Conservation (phyloP, 2,329 filamentous ascomycete species). For the Scedosporium boydii region DNA sequence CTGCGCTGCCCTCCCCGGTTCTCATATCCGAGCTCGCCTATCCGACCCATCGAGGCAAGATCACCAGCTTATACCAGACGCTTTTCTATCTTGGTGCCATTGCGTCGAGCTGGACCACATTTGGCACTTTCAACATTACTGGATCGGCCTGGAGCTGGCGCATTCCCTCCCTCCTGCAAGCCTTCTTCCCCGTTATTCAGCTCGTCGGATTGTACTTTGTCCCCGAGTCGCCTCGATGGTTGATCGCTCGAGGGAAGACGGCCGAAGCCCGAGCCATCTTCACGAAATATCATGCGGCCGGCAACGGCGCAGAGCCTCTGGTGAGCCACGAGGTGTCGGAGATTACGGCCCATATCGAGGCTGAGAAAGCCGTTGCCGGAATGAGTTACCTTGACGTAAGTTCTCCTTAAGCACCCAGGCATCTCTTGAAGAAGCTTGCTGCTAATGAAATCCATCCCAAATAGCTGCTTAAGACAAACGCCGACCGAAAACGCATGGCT, state of each 20-base stretch:
- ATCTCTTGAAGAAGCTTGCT: conserved; percentile 24
- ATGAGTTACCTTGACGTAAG: conserved; percentile 13
- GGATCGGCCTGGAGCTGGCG: conserved; percentile 14
- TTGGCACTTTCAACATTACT: conserved; percentile 8
- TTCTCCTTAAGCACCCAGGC: conserved; percentile 23
- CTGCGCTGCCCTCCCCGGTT: conserved; percentile 21
- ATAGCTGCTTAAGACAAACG: conserved; percentile 21
- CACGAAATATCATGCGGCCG: conserved; percentile 30
- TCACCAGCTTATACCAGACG: conserved; percentile 46
- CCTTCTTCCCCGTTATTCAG: conserved; percentile 10
- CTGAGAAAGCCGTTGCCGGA: conserved; percentile 11
- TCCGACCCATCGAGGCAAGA: conserved; percentile 30
- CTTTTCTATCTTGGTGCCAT: conserved; percentile 10
- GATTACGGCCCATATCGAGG: conserved; percentile 24
- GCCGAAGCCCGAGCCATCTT: conserved; percentile 27
- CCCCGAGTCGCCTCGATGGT: conserved; percentile 25
- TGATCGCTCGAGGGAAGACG: conserved; percentile 21
- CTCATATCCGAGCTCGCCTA: conserved; percentile 24
- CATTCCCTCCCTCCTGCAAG: conserved; percentile 15
- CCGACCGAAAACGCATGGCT: conserved; percentile 16
- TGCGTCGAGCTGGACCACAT: conserved; percentile 6
- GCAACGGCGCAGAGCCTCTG: conserved; percentile 27
- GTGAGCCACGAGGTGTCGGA: conserved; percentile 31
- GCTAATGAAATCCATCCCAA: conserved; percentile 20
- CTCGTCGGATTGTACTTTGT: conserved; percentile 21